Evolutionary conservation across 2,329 filamentous ascomycete species (phyloP), one percentile per base, ranked within the genome.

Genomic region (Scytalidium lignicola): DNA sequence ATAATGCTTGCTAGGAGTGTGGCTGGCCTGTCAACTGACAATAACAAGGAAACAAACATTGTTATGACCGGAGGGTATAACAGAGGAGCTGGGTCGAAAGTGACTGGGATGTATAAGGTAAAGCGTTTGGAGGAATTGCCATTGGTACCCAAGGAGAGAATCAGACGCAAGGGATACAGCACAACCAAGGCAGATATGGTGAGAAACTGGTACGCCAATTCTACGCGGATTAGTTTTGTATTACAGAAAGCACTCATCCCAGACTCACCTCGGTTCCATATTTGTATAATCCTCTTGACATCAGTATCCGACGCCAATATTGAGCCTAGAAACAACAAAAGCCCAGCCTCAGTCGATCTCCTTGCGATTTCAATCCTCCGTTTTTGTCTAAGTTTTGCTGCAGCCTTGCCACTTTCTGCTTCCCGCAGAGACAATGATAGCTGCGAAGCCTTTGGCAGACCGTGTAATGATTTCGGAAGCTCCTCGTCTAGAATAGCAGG

Each of bases 81-180:
- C n/a, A 96, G 75, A 10, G 91, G 89, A 6, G 92, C 92, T 2
- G 90, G 91, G 62, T 97, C 92, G 67, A 96, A 95, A n/a, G 80
- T 76, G 3, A 82, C 71, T 1, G 90, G 90, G 32, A 96, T 72
- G 23, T 64, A 63, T 29, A 84, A 59, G 18, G 54, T 50, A 10
- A 60, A 50, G 21, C 57, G 55, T 15, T 41, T 48, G 15, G 32
- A n/a, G n/a, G 23, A 26, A 10, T 26, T 26, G 23, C 23, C 23
- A 26, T 10, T 10, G 10, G 23, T 26, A 26, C 23, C 10, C 23
- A 26, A 26, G 23, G 32, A 37, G 32, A 37, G 15, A 13, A 37
- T 37, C 32, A 85, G 67, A 49, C 83, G 73, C 37, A 85, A 48
- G 2, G 85, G 85, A 57, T 88, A 88, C 12, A 78, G 59, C 4